Evolutionary conservation across 208 protist species (phyloP).

Genomic region (Leishmania tarentolae): DNA sequence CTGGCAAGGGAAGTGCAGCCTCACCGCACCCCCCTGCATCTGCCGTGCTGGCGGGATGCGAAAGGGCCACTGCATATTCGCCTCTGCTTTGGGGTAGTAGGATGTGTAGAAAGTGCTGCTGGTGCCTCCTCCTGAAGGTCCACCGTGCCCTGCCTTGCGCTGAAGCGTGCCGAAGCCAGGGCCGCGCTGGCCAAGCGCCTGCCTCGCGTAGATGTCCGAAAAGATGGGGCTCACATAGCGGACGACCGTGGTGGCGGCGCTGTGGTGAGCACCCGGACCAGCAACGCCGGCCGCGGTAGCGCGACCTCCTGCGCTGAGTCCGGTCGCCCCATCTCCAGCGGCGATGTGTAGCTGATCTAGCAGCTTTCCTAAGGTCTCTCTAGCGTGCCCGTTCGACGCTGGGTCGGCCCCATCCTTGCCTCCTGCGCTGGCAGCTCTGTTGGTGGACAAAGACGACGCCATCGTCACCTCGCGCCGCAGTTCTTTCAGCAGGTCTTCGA

Average conservation of each 20-base stretch:
- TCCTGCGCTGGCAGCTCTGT: not conserved
- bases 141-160: slow-evolving; percentile 27
- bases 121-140: slow-evolving; percentile 3
- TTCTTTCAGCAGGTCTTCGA: slow-evolving; percentile 51
- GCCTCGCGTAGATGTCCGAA: slow-evolving; percentile 37
- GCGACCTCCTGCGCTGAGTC: not conserved
- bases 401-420: not conserved
- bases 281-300: not conserved
- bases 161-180: slow-evolving; percentile 59
- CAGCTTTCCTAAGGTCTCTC: slow-evolving; percentile 48
- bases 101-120: slow-evolving; percentile 23
- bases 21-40: slow-evolving; percentile 37
- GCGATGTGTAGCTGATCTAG: slow-evolving; percentile 45
- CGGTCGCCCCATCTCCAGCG: slow-evolving; percentile 8
- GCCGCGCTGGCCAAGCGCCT: slow-evolving; percentile 59
- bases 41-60: slow-evolving; percentile 50
- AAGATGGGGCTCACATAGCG: slow-evolving; percentile 37
- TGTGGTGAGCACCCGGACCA: slow-evolving; percentile 7
- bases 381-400: slow-evolving; percentile 21
- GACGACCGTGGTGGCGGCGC: slow-evolving; percentile 25
- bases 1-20: slow-evolving; percentile 53
- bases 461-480: slow-evolving; percentile 36
- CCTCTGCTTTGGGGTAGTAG: slow-evolving; percentile 60
- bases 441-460: not conserved
- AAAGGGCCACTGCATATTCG: slow-evolving; percentile 42